Conservation (phyloP, 805 yeast genomes). For the Spathaspora passalidarum region DNA sequence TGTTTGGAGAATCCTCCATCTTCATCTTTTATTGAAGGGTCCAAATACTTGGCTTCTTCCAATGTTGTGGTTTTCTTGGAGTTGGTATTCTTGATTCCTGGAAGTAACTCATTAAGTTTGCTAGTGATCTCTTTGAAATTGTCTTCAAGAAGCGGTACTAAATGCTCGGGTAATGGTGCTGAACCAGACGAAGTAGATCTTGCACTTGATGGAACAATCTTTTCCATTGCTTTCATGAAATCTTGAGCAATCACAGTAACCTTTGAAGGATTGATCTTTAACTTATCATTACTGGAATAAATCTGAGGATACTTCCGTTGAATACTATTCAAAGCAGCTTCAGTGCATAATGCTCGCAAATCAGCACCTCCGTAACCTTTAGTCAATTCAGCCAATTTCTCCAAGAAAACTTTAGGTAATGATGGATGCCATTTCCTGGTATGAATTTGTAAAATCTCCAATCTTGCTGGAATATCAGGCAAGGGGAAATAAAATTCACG, state of each 20-base stretch:
- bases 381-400: conserved; percentile 71
- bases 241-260: conserved; percentile 78
- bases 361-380: conserved; percentile 99
- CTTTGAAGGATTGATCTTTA: conserved; percentile 65
- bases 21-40: conserved; percentile 50
- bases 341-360: conserved; percentile 89
- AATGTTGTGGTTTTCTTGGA: conserved; percentile 51
- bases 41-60: conserved; percentile 68
- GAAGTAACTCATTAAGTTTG: conserved; percentile 58
- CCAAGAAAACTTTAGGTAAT: conserved; percentile 52
- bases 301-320: conserved; percentile 94
- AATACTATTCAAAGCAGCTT: conserved; percentile 88
- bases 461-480: conserved; percentile 79
- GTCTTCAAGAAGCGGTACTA: conserved; percentile 59
- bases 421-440: conserved; percentile 88
- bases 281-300: conserved; percentile 69
- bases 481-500: conserved; percentile 94
- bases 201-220: conserved; percentile 89
- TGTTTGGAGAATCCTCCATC: conserved; percentile 71
- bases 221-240: conserved; percentile 80
- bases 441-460: conserved; percentile 77
- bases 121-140: conserved; percentile 46
- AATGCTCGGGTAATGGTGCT: conserved; percentile 72
- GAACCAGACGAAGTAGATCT: conserved; percentile 74
- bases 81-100: conserved; percentile 31